Percentiles rank a stretch among this genome's conserved stretches.
These are phyloP conservation scores for Daldinia loculata DNA, from an alignment of 495 filamentous ascomycete species.

Conservation along the genomic window DNA sequence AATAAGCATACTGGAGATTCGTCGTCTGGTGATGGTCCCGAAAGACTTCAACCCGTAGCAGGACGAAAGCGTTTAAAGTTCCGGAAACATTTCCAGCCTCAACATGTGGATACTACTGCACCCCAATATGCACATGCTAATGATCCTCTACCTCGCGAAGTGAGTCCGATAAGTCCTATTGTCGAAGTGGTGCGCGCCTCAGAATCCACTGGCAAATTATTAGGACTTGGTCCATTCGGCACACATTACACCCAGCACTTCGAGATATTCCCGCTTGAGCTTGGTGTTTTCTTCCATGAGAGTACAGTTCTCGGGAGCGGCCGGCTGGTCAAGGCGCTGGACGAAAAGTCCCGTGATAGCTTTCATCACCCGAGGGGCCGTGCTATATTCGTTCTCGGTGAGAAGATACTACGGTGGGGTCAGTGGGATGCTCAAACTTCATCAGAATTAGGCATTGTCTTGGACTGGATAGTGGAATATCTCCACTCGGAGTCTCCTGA, in stretches of 20 bases:
- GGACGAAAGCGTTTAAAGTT: constrained; percentile 42
- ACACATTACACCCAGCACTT: constrained; percentile 79
- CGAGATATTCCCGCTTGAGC: constrained; percentile 69
- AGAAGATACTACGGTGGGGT: constrained; percentile 68
- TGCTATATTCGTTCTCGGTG: constrained; percentile 55
- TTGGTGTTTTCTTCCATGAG: constrained; percentile 78
- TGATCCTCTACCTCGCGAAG: constrained; percentile 53
- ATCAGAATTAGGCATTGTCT: constrained; percentile 69
- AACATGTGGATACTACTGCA: constrained; percentile 59
- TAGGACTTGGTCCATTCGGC: constrained; percentile 66
- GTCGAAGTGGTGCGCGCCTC: constrained; percentile 31
- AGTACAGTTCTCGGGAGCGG: constrained; percentile 80
- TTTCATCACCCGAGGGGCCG: constrained; percentile 42
- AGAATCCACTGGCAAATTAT: constrained; percentile 55
- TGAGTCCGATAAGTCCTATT: constrained; percentile 21
- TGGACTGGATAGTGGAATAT: constrained; percentile 64
- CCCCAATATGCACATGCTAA: constrained; percentile 60
- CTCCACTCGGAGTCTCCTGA: constrained; percentile 30
- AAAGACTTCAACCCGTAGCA: constrained; percentile 43
- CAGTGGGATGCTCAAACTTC: constrained; percentile 74
- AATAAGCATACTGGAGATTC: constrained; percentile 24
- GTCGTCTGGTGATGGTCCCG: constrained; percentile 32
- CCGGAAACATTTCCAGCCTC: constrained; percentile 62
- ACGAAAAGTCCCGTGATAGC: constrained; percentile 42
- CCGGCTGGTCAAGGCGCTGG: constrained; percentile 63